phyloP scores from a whole-genome alignment of 768 basidiomycete genomes.

The Leccinum fibrillosum region DNA sequence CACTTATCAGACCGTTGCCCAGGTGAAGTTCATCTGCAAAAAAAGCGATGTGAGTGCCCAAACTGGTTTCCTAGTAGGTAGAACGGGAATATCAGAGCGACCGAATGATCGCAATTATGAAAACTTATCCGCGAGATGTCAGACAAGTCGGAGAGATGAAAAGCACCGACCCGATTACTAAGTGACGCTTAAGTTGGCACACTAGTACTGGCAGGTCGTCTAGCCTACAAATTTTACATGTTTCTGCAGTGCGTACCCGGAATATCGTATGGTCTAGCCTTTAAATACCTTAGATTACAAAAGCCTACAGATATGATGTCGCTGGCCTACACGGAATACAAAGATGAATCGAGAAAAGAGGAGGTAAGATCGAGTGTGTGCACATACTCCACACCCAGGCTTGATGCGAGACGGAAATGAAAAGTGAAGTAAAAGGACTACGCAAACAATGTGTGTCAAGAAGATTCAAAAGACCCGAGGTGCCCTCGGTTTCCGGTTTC shows the following conservation, averaged over 20 bases:
- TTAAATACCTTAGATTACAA: background rate
- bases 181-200: too few species aligned
- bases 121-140: too few species aligned
- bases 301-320: background rate
- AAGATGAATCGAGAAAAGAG: constrained; percentile 4
- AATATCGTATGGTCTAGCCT: too few species aligned
- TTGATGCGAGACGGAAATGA: constrained; percentile 16
- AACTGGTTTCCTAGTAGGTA: background rate
- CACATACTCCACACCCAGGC: constrained; percentile 31
- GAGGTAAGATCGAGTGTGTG: constrained; percentile 19
- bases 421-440: constrained; percentile 5
- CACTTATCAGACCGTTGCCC: background rate
- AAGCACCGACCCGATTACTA: too few species aligned
- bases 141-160: background rate
- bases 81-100: background rate
- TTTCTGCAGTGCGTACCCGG: too few species aligned
- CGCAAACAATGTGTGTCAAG: background rate
- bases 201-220: background rate
- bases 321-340: background rate
- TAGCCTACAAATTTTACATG: background rate
- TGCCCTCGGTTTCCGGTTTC: background rate
- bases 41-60: background rate
- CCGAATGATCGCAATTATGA: background rate
- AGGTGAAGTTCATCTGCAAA: background rate
- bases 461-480: constrained; percentile 5